phyloP scores from a whole-genome alignment of 2,329 filamentous ascomycete genomes.

The Endothia cerciana region DNA sequence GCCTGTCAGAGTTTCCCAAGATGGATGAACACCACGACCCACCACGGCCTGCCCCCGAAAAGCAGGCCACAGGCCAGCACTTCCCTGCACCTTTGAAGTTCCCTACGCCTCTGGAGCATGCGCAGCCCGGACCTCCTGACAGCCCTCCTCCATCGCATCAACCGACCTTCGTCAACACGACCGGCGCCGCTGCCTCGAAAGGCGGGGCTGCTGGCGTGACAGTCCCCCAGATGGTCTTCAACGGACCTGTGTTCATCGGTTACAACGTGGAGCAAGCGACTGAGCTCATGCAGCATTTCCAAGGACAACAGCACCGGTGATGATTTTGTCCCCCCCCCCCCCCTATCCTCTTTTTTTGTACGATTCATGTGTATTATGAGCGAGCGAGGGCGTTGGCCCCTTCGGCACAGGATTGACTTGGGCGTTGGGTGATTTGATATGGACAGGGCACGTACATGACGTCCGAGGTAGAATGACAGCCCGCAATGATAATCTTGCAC shows the following conservation, averaged over 20 bases:
- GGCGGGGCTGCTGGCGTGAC: conserved; percentile 31
- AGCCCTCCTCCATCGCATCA: conserved; percentile 41
- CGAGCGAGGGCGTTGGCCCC: conserved; percentile 24
- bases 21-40: conserved; percentile 29
- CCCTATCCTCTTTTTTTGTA: background rate
- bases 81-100: conserved; percentile 27
- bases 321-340: conserved; percentile 18
- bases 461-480: background rate
- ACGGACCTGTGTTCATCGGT: conserved; percentile 91
- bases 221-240: conserved; percentile 78
- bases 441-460: background rate
- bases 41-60: conserved; percentile 12
- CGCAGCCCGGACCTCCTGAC: conserved; percentile 32
- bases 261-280: conserved; percentile 86
- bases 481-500: background rate
- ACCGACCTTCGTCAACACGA: conserved; percentile 58
- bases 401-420: conserved; percentile 2
- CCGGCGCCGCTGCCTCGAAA: conserved; percentile 36
- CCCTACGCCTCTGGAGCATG: conserved; percentile 31
- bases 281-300: conserved; percentile 68
- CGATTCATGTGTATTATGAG: background rate
- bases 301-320: conserved; percentile 35
- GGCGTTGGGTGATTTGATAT: conserved; percentile 7
- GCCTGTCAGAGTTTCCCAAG: conserved; percentile 26
- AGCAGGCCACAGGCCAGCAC: conserved; percentile 22